Evolutionary conservation across 176 grass and related monocot genomes (phyloP), one percentile per base, ranked within the genome.

Genomic region (Oryza coarctata): DNA sequence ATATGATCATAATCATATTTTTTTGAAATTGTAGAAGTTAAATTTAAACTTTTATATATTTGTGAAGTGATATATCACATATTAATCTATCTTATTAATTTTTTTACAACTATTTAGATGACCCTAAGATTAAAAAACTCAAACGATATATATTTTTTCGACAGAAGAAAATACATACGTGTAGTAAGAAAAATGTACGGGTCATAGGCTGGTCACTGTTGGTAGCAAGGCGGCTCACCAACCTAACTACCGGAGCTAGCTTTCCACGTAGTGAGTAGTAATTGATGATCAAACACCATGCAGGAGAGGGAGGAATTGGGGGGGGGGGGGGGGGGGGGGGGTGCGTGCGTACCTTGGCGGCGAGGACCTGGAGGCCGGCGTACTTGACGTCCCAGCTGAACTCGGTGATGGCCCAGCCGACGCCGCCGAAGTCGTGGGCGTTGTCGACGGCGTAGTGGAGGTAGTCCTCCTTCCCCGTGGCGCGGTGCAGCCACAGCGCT

Each of bases 321-420:
- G 3, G 6, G 6, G 35, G 1, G 22, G 0, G 23, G 8, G 0
- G 3, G 12, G 3, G 14, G 38, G 12, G 3, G 14, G 38, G 0
- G 4, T 2, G 10, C 39, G 40, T 5, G 15, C 45, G 71, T 70
- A 97, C 94, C 94, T 97, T 88, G 57, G 91, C 74, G 26, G 91
- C 94, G 52, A 97, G 85, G 39, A 93, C 87, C 44, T 99, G 96
- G 3, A 99, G 77, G 12, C 93, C 96, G 38, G 96, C 96, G 45
- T 88, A 99, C 80, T 99, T 99, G 77, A 93, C 91, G 33, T 99
- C 96, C 96, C 96, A 99, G 83, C 93, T 93, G 85, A 99, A 99
- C 91, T 99, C 96, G 4, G 82, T 88, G 73, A 99, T 95, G 57
- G 88, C 90, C 96, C 96, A 99, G 0, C 91, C 96, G 64, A 73